phyloP scores from a whole-genome alignment of 768 basidiomycete species.

The Lenzites betulinus region DNA sequence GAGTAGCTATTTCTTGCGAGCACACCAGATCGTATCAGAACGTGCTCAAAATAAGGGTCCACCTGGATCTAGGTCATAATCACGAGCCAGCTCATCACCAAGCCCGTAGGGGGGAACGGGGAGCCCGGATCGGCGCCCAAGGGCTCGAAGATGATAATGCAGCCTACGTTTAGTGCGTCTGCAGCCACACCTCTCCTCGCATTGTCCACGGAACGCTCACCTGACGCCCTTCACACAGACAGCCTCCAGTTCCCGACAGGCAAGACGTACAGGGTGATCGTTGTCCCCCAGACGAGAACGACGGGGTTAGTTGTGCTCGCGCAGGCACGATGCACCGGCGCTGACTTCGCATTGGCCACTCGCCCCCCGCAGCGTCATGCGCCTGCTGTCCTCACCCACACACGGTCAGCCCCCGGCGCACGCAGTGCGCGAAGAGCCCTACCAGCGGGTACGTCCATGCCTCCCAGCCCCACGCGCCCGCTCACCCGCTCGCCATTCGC shows the following conservation, averaged over 20 bases:
- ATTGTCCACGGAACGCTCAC: slow-evolving; percentile 16
- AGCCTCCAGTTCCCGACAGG: slow-evolving; percentile 45
- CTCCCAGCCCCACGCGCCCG: neutral
- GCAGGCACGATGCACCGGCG: slow-evolving; percentile 6
- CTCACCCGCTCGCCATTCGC: neutral
- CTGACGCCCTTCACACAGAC: slow-evolving; percentile 20
- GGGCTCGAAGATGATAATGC: slow-evolving; percentile 61
- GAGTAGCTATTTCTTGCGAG: slow-evolving; percentile 10
- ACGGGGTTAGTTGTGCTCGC: slow-evolving; percentile 40
- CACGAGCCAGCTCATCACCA: slow-evolving; percentile 72
- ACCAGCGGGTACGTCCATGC: slow-evolving; percentile 30
- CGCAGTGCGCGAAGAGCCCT: slow-evolving; percentile 27
- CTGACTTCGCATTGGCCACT: slow-evolving; percentile 21
- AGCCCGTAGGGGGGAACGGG: slow-evolving; percentile 65
- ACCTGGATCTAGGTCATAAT: slow-evolving; percentile 46
- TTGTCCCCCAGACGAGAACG: slow-evolving; percentile 42
- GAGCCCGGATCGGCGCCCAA: slow-evolving; percentile 50
- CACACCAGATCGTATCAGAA: slow-evolving; percentile 22
- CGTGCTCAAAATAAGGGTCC: slow-evolving; percentile 16
- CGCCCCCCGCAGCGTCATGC: slow-evolving; percentile 43
- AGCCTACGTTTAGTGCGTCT: slow-evolving; percentile 61
- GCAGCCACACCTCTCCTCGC: slow-evolving; percentile 1
- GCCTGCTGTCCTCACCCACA: slow-evolving; percentile 42
- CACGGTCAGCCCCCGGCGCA: slow-evolving; percentile 17
- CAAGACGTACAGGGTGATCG: slow-evolving; percentile 45